Conservation (phyloP, 345 rosid genomes). For the Luvunga scandens region DNA sequence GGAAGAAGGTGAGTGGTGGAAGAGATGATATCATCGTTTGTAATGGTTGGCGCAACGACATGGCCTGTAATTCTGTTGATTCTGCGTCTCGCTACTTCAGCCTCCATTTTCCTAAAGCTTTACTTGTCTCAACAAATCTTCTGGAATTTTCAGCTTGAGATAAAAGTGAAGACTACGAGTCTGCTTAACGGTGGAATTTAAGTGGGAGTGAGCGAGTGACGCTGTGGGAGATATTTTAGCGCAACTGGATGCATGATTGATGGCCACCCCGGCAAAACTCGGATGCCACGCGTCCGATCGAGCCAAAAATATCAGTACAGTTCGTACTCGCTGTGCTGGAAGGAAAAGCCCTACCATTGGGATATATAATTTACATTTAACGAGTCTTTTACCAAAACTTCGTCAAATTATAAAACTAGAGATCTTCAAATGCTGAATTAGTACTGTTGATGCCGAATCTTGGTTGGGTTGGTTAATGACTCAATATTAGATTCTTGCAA, state of each 20-base stretch:
- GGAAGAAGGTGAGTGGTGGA: constrained; percentile 51
- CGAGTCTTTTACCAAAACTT: too few relatives aligned
- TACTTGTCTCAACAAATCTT: too few relatives aligned
- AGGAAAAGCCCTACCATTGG: too few relatives aligned
- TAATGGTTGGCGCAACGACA: constrained; percentile 33
- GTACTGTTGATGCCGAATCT: too few relatives aligned
- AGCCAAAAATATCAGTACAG: background rate
- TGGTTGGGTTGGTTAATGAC: too few relatives aligned
- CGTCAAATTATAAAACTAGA: too few relatives aligned
- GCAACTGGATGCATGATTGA: background rate
- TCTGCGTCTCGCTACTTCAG: constrained; percentile 56
- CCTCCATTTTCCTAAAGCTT: constrained; percentile 45
- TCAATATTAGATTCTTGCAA: too few relatives aligned
- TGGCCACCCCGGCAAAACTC: background rate
- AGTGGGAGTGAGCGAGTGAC: background rate
- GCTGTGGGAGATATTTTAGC: background rate
- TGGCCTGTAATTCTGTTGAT: constrained; percentile 60
- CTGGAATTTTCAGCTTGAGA: background rate
- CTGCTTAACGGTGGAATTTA: background rate
- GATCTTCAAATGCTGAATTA: too few relatives aligned
- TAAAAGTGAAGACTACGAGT: background rate
- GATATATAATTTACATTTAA: too few relatives aligned
- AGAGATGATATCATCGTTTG: constrained; percentile 32
- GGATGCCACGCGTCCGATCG: background rate
- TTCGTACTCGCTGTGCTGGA: too few relatives aligned